Percentiles rank a stretch among this genome's conserved stretches.
These are phyloP conservation scores for Trichosporon sp. DNA, from an alignment of 1,284 basidiomycete species.

Conservation along the genomic window DNA sequence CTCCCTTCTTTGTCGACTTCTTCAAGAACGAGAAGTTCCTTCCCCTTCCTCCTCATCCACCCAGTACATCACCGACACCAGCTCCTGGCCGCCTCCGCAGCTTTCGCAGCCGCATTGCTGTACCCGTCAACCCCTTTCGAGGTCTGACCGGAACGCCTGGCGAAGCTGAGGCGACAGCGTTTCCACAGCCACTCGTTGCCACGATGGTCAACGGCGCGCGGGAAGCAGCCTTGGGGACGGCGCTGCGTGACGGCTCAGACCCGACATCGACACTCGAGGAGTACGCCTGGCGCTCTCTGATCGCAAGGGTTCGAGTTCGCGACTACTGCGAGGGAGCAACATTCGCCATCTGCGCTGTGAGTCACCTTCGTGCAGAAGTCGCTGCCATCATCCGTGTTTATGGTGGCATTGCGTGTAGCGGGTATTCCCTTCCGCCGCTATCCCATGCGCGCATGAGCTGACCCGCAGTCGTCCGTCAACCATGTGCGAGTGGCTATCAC, in stretches of 20 bases:
- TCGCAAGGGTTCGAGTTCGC: constrained; percentile 31
- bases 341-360: constrained; percentile 25
- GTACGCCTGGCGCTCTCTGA: constrained; percentile 33
- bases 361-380: constrained; percentile 3
- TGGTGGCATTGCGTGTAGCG: not conserved
- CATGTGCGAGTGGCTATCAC: constrained; percentile 15
- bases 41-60: not conserved
- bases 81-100: not conserved
- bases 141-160: not conserved
- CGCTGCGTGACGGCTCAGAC: constrained; percentile 7
- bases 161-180: not conserved
- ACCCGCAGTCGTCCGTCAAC: not conserved
- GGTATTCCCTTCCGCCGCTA: not conserved
- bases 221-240: not conserved
- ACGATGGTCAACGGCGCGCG: not conserved
- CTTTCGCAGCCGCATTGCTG: not conserved
- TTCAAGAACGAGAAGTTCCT: not conserved
- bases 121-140: not conserved
- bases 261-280: constrained; percentile 28
- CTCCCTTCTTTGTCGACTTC: not conserved
- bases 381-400: too few relatives aligned
- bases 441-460: not conserved
- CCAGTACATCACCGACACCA: not conserved
- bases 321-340: constrained; percentile 30
- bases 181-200: not conserved